Evolutionary conservation across 2,329 filamentous ascomycete species (phyloP), one percentile per base, ranked within the genome.

Genomic region (Aspergillus ibericus): DNA sequence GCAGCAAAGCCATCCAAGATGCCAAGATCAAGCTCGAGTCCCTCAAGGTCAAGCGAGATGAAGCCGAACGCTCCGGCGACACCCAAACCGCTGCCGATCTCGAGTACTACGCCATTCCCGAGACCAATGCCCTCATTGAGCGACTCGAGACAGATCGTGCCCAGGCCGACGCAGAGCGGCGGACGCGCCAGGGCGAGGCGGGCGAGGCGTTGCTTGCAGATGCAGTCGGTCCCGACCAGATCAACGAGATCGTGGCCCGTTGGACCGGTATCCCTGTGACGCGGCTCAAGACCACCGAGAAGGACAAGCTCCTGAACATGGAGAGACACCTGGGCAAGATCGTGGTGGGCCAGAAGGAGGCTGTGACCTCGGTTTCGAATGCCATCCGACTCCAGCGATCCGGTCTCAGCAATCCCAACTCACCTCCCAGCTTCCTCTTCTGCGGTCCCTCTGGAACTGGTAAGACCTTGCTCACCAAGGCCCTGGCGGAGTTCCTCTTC

Each of bases 201-300:
- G 85, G 87, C 54, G 85, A 85, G 57, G 73, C 91, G 22, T 88
- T 98, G 75, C 85, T 98, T 55, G 96, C 93, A 3, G 95, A 99
- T 72, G 85, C 95, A 48, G 95, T 99, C 65, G 95, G 95, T 5
- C 92, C 93, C 10, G 95, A 99, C 64, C 93, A 99, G 76, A 99
- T 99, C 83, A 98, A 99, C 74, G 93, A 98, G 72, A 99, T 99
- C 61, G 95, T 99, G 54, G 90, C 90, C 55, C 88, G 92, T 61
- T 97, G 93, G 91, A 99, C 95, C n/a, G 95, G 95, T 63, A 99
- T 99, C 67, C 95, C 95, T 1, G 92, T 99, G 59, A 98, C 92
- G 4, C 85, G 93, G 61, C 87, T 99, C 40, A 93, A 90, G 80
- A 97, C 95, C 0, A 90, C 92, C 0, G 95, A 99, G 79, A 98